A percentile compares a stretch with the other conserved stretches of the same genome.
phyloP scores from a whole-genome alignment of 352 stramenopile species.

The Phytophthora palmivora region DNA sequence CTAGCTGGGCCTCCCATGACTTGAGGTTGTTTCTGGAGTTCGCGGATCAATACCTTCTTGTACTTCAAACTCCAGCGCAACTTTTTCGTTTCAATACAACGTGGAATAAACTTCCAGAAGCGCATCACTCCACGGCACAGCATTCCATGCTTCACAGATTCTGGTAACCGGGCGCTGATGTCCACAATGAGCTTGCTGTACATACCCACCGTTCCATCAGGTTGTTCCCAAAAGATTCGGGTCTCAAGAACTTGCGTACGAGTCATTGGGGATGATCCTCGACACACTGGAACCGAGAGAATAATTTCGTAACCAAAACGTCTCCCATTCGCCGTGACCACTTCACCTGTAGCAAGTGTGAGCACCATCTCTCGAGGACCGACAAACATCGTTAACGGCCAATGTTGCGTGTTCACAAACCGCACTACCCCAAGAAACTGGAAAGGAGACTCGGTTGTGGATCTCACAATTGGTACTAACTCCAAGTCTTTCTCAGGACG shows the following conservation, averaged over 20 bases:
- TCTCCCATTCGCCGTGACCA: constrained; percentile 23
- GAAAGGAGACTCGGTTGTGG: constrained; percentile 21
- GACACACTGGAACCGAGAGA: constrained; percentile 25
- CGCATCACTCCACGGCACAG: constrained; percentile 29
- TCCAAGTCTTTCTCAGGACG: constrained; percentile 15
- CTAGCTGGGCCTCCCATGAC: constrained; percentile 17
- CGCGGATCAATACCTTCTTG: constrained; percentile 16
- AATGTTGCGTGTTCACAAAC: constrained; percentile 34
- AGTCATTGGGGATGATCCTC: constrained; percentile 4
- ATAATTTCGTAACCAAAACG: constrained; percentile 37
- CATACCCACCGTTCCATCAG: constrained; percentile 30
- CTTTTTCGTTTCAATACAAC: constrained; percentile 38
- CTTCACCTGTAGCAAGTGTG: constrained; percentile 25
- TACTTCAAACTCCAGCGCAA: constrained; percentile 32
- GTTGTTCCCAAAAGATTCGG: constrained; percentile 39
- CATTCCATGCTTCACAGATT: constrained; percentile 31
- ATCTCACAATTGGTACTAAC: constrained; percentile 19
- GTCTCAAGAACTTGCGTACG: constrained; percentile 31
- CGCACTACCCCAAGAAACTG: constrained; percentile 25
- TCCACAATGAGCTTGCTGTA: constrained; percentile 40
- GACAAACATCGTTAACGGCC: constrained; percentile 32
- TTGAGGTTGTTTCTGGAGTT: constrained; percentile 15
- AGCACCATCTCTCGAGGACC: constrained; percentile 31
- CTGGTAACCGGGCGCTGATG: constrained; percentile 17
- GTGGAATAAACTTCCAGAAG: constrained; percentile 44